Evolutionary conservation across 345 rosid genomes (phyloP), one percentile per base, ranked within the genome.

Genomic region (Rubroshorea leprosula): DNA sequence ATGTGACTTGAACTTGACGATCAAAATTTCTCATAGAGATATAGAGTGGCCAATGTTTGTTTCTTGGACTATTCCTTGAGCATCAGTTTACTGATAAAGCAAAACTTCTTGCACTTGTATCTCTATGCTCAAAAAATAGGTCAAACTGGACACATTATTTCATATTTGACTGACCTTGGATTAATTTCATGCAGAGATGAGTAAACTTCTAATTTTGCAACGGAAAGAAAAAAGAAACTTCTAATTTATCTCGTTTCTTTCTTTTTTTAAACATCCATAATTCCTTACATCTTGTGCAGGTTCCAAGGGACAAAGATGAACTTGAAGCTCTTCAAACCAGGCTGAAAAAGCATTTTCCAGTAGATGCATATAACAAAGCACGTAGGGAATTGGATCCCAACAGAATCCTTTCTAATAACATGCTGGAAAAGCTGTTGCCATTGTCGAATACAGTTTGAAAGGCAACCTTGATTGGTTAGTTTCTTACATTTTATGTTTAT

Each of bases 371-470:
- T 69, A 81, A 74, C 71, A 78, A 75, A 74, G 88, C 88, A 17
- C 72, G 90, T 18, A 85, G 65, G 62, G 86, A 85, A 68, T 63
- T 89, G 71, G 97, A 93, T 63, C 97, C 97, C 49, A 87, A 90
- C 74, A 73, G 83, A 69, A 87, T 87, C 58, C 96, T 90, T 63
- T 85, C 95, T 27, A 90, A 90, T 67, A 85, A 76, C 72, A 73
- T 75, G 67, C 75, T 90, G 55, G 95, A 87, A 62, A 93, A 87
- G 82, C 76, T 93, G 68, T 93, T 94, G 74, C 96, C 97, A 0
- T 53, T 72, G 18, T 69, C 81, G 5, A 74, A 75, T 48, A 55
- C 74, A 64, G 66, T 61, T 54, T 85, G 74, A 82, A 51, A 65
- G 43, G 60, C 68, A 47, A 21, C 41, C n/a, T n/a, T n/a, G 20